Evolutionary conservation across 2,329 filamentous ascomycete genomes (phyloP), one percentile per base, ranked within the genome.

Genomic region (Trichoderma pleuroti): DNA sequence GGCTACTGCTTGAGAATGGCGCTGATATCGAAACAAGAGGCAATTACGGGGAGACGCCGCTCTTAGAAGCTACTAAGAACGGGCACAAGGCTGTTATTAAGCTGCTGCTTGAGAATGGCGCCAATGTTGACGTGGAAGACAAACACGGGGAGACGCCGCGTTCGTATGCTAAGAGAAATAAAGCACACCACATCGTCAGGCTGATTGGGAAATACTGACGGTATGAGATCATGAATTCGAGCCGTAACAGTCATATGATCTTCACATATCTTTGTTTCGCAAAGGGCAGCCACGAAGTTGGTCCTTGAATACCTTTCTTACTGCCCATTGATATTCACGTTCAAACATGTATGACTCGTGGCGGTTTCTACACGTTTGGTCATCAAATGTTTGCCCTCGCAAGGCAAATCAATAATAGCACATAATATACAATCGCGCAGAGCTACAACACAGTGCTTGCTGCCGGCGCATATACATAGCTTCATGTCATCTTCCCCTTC

Each of bases 391-490:
- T 61, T 10, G 66, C 30, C 52, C 39, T 24, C 24, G 10, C 34
- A 18, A 68, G 63, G 56, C 54, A 75, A 26, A 70, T 75, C 73
- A 76, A 76, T 78, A 77, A 74, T 78, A 68, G 77, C 76, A 78
- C 77, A 79, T 78, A 79, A 78, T 72, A 74, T 79, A 79, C 77
- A 79, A 75, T 54, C 74, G 74, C 73, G 68, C 74, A 74, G 73
- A 56, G 74, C 76, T 70, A 73, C 78, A 76, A 74, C 77, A 75
- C 14, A 36, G 32, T 77, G 77, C 76, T 77, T 73, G 72, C 73
- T 73, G 74, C 75, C 74, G 71, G 72, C 72, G 72, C 70, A 69
- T 71, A 71, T 71, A 71, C 70, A 71, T 70, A 57, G 70, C 66
- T 42, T 69, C 66, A 16, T 70, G n/a, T 70, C 65, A 64, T 62